A percentile compares a stretch with the other conserved stretches of the same genome.
Evolutionary conservation across 2,329 filamentous ascomycete species (phyloP).

Genomic region (Arthrobotrys megalospora): DNA sequence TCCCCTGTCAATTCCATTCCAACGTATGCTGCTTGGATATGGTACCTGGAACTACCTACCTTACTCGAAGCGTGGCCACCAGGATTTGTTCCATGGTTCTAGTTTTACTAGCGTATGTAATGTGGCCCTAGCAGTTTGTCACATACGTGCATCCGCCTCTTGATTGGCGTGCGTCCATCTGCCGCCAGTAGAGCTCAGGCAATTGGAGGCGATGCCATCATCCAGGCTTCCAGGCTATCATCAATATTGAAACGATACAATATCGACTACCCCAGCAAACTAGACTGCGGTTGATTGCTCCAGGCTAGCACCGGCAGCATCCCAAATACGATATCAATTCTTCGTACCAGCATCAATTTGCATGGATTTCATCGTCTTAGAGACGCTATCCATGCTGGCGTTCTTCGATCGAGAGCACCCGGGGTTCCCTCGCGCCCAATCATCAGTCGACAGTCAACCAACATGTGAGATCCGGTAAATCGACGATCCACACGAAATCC

Average conservation of each 20-base stretch:
- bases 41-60: conserved; percentile 44
- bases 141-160: conserved; percentile 14
- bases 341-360: not conserved
- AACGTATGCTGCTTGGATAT: not conserved
- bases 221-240: not conserved
- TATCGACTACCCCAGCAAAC: not conserved
- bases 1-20: conserved; percentile 36
- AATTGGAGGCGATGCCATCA: not conserved
- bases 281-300: not conserved
- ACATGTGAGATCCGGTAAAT: conserved; percentile 34
- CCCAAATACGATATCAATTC: conserved; percentile 40
- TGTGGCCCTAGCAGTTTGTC: conserved; percentile 38
- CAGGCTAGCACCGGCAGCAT: not conserved
- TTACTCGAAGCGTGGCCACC: conserved; percentile 26
- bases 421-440: conserved; percentile 1
- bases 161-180: conserved; percentile 27
- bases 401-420: not conserved
- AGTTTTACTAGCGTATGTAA: conserved; percentile 35
- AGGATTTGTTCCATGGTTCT: conserved; percentile 50
- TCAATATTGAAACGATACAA: conserved; percentile 4
- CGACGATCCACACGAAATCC: conserved; percentile 24
- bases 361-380: not conserved
- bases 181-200: conserved; percentile 4
- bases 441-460: not conserved
- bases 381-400: not conserved